Percentiles rank a stretch among this genome's conserved stretches.
These are phyloP conservation scores for Colletotrichum noveboracense DNA, from an alignment of 2,329 filamentous ascomycete genomes.

Conservation along the genomic window DNA sequence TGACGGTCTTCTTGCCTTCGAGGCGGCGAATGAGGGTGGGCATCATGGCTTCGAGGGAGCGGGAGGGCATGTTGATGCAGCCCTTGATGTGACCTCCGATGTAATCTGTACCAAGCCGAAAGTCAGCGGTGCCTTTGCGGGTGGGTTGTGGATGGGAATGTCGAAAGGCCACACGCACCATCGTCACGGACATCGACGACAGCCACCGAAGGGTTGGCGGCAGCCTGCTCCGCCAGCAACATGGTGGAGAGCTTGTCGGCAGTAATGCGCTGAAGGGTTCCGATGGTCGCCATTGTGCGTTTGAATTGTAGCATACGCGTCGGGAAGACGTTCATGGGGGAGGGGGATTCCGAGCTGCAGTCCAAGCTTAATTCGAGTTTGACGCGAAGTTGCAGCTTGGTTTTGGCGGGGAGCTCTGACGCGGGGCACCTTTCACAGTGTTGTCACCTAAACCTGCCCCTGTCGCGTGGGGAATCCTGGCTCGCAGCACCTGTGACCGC, in stretches of 20 bases:
- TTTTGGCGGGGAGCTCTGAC: background rate
- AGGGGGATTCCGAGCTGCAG: background rate
- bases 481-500: background rate
- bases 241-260: conserved; percentile 71
- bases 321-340: background rate
- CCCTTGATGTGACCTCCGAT: conserved; percentile 88
- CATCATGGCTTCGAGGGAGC: conserved; percentile 75
- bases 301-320: background rate
- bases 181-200: conserved; percentile 91
- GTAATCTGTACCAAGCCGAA: conserved; percentile 65
- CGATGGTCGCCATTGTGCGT: conserved; percentile 58
- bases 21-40: conserved; percentile 84
- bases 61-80: conserved; percentile 77
- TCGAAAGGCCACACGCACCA: conserved; percentile 49
- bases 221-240: conserved; percentile 57
- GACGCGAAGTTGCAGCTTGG: background rate
- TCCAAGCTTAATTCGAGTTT: background rate
- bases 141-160: background rate
- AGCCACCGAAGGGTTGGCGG: conserved; percentile 58
- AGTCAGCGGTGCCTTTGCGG: background rate
- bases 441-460: background rate
- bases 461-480: background rate
- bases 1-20: conserved; percentile 77
- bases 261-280: conserved; percentile 69
- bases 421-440: background rate